Evolutionary conservation across 2,329 filamentous ascomycete genomes (phyloP).

Genomic region (Apiospora koreana): DNA sequence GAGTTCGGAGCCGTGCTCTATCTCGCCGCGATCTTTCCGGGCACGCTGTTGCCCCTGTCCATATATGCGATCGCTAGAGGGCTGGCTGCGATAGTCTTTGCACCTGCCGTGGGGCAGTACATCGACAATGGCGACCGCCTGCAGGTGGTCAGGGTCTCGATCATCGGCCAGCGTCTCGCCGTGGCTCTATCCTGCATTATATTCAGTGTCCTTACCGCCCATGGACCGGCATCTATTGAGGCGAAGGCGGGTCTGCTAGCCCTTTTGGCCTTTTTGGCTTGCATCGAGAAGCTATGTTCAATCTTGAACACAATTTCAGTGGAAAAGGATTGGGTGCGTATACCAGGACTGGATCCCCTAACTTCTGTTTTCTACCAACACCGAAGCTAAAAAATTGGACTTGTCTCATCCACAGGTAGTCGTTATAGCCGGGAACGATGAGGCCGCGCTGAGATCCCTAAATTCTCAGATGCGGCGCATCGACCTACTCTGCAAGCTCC

Average conservation of each 20-base stretch:
- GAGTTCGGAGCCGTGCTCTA: slow-evolving; percentile 64
- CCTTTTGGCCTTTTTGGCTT: slow-evolving; percentile 54
- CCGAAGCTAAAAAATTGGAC: background rate
- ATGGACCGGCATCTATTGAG: slow-evolving; percentile 15
- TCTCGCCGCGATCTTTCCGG: slow-evolving; percentile 54
- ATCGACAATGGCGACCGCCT: slow-evolving; percentile 60
- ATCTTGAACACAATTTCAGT: slow-evolving; percentile 68
- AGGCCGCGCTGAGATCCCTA: slow-evolving; percentile 34
- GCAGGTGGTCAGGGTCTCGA: slow-evolving; percentile 51
- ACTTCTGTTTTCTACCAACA: background rate
- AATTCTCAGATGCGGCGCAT: slow-evolving; percentile 60
- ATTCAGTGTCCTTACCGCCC: slow-evolving; percentile 39
- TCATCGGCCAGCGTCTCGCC: slow-evolving; percentile 41
- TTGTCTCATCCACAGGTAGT: slow-evolving; percentile 37
- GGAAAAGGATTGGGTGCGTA: slow-evolving; percentile 67
- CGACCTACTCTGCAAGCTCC: slow-evolving; percentile 58
- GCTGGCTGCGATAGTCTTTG: slow-evolving; percentile 57
- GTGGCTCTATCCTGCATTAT: slow-evolving; percentile 50
- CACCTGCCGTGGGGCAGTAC: slow-evolving; percentile 56
- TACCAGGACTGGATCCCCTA: background rate
- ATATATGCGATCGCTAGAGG: slow-evolving; percentile 68
- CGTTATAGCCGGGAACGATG: slow-evolving; percentile 45
- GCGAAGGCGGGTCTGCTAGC: slow-evolving; percentile 35
- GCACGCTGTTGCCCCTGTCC: slow-evolving; percentile 65
- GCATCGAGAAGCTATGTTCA: slow-evolving; percentile 67